Evolutionary conservation across 2,329 filamentous ascomycete genomes (phyloP), one percentile per base, ranked within the genome.

Genomic region (Coccinonectria pachysandricola): DNA sequence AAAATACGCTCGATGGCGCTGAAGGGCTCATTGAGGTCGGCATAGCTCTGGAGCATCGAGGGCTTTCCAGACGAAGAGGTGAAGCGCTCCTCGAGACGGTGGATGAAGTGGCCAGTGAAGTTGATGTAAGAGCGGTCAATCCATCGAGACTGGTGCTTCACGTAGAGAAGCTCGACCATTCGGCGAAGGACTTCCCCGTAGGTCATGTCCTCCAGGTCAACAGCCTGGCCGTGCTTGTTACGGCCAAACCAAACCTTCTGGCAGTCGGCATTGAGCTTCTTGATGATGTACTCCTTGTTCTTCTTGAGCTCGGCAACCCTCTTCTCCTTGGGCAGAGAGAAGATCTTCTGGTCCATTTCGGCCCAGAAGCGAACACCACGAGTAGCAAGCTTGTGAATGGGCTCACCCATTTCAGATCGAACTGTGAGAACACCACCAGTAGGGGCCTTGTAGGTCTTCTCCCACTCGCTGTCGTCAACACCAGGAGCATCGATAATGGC

Each of bases 321-420:
- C 68, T 95, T 94, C 50, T 88, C 85, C 65, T 93, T 95, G 58
- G 94, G 87, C 24, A 98, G 65, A 50, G 76, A 81, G 66, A 98
- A 98, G 48, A 98, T 96, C 62, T 93, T 95, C 57, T 92, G 75
- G 50, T 98, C 91, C 86, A 98, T 94, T 62, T 98, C 92, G 25
- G 86, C 79, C 91, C 91, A 98, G 67, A 98, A 94, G 28, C 75
- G 67, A 24, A 98, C 87, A 71, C 91, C 91, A 32, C 92, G 81
- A 24, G 91, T 98, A 10, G 91, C 92, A 33, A 98, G 74, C 65
- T 98, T 98, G 67, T 98, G 91, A 36, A 98, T 98, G 5, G 91
- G 92, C 66, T 98, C 91, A 23, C 91, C 92, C 92, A 98, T 98
- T 61, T 98, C 91, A 2, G 91, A 98, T 39, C 86, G 76, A 24